Conservation (phyloP, 805 yeast genomes). For the Metschnikowia matae region DNA sequence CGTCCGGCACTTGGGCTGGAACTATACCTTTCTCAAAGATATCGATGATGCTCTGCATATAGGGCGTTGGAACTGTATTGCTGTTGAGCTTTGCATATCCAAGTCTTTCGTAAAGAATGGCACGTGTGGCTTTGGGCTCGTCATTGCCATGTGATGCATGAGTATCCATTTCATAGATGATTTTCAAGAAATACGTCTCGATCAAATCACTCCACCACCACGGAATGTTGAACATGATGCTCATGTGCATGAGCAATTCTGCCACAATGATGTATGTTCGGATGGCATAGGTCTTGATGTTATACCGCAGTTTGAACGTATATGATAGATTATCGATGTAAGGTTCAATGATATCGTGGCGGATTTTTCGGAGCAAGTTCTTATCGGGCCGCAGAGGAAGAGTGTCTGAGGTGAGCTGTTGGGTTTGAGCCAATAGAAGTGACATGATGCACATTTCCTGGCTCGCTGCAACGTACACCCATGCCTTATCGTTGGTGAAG, state of each 20-base stretch:
- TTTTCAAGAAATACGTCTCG: conserved; percentile 42
- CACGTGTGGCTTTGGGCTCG: conserved; percentile 44
- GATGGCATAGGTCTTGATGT: conserved; percentile 64
- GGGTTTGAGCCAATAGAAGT: conserved; percentile 55
- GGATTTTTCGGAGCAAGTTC: conserved; percentile 43
- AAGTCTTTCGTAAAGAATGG: conserved; percentile 39
- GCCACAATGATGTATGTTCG: conserved; percentile 63
- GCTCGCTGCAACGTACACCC: conserved; percentile 76
- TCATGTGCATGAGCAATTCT: conserved; percentile 60
- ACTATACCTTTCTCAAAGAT: conserved; percentile 10
- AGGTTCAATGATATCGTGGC: conserved; percentile 54
- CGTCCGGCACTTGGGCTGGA: conserved; percentile 11
- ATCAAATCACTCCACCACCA: conserved; percentile 45
- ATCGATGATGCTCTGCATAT: conserved; percentile 8
- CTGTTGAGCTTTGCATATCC: conserved; percentile 23
- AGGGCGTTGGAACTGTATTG: conserved; percentile 12
- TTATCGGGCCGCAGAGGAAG: conserved; percentile 29
- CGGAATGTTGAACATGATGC: conserved; percentile 35
- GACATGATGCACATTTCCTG: conserved; percentile 85
- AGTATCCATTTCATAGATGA: conserved; percentile 43
- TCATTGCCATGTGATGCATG: conserved; percentile 36
- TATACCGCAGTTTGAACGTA: conserved; percentile 69
- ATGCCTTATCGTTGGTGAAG: conserved; percentile 70
- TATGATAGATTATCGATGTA: conserved; percentile 69
- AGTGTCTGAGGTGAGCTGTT: conserved; percentile 19